Percentiles rank a stretch among this genome's conserved stretches.
phyloP scores from a whole-genome alignment of 495 filamentous ascomycete genomes.

The Sporormia fimetaria region DNA sequence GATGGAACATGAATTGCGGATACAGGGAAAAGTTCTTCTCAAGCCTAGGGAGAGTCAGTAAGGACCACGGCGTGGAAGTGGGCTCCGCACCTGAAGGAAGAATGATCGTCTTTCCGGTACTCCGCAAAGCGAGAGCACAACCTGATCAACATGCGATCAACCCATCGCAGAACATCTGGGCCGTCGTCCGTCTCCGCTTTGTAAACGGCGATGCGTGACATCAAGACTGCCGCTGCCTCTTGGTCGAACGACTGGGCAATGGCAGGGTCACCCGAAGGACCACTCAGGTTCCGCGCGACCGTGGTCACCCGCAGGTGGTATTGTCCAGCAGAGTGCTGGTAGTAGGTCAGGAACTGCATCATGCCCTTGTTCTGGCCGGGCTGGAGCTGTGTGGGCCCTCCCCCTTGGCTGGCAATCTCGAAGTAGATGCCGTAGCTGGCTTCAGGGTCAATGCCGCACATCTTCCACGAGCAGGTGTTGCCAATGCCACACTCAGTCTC shows the following conservation, averaged over 20 bases:
- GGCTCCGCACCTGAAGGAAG: conserved; percentile 57
- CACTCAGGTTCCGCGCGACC: conserved; percentile 80
- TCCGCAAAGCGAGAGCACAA: conserved; percentile 95
- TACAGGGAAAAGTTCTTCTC: conserved; percentile 99
- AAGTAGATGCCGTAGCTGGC: conserved; percentile 96
- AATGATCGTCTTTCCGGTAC: conserved; percentile 95
- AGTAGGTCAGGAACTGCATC: conserved; percentile 99
- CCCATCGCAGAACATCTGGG: conserved; percentile 97
- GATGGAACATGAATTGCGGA: conserved; percentile 99
- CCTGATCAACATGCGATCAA: conserved; percentile 96
- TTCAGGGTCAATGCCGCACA: conserved; percentile 93
- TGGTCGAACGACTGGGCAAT: conserved; percentile 98
- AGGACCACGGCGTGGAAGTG: neutral
- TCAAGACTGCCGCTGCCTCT: conserved; percentile 93
- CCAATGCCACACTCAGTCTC: conserved; percentile 98
- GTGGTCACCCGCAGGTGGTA: conserved; percentile 86
- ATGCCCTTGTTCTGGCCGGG: conserved; percentile 83
- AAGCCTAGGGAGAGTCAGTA: conserved; percentile 38
- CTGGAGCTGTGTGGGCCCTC: conserved; percentile 73
- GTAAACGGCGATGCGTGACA: conserved; percentile 97
- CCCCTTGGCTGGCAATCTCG: conserved; percentile 90
- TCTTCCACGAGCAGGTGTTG: conserved; percentile 99
- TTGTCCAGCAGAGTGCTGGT: conserved; percentile 91
- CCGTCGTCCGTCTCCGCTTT: conserved; percentile 98
- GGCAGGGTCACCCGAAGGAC: conserved; percentile 91